Base-by-base conservation (phyloP, 225 moss, liverwort and hornwort species). In the Pseudisothecium myosuroides region DNA sequence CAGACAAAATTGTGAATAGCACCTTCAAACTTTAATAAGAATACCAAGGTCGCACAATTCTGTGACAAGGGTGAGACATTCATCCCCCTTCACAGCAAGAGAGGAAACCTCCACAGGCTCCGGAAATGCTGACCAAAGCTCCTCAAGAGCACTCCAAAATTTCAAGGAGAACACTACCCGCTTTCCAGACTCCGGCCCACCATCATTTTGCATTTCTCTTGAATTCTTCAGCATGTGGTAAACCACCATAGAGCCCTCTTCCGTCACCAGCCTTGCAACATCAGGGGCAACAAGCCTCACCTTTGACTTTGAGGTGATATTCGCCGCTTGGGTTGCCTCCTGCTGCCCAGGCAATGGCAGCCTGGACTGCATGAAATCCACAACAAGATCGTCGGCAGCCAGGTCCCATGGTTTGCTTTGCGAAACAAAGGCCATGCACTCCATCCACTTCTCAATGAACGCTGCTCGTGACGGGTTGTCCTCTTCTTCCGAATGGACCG, bases 391-490 rank as follows among this genome's bases (percentile, higher is more conserved):
- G 86, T 98, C 98, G 14, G 97, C 97, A 66, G 97, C 96, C 6
- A 97, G 96, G 90, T 98, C 98, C 98, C 98, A 98, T 12, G 98
- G 98, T 24, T 96, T 96, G 83, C 97, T 96, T 56, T 96, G 94
- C 4, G 96, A 95, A 65, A 98, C 89, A 7, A 94, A 89, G 47
- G 95, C 94, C 98, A 98, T 97, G 92, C 97, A 96, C 81, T 97
- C 88, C 90, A 96, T 95, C 18, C 96, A 93, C 76, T 94, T 95
- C 91, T 96, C 96, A 39, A 96, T 82, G 87, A 96, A 98, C 22
- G 94, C 94, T 88, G 93, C 94, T 80, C 98, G 93, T 63, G 90
- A 88, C 5, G 96, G 90, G 66, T 97, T 94, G 29, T 94, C 92
- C 80, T 93, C 85, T 17, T 90, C 94, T 34, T 98, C 98, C 19